Conservation (phyloP, 768 basidiomycete species). For the Phlegmacium glaucopus region DNA sequence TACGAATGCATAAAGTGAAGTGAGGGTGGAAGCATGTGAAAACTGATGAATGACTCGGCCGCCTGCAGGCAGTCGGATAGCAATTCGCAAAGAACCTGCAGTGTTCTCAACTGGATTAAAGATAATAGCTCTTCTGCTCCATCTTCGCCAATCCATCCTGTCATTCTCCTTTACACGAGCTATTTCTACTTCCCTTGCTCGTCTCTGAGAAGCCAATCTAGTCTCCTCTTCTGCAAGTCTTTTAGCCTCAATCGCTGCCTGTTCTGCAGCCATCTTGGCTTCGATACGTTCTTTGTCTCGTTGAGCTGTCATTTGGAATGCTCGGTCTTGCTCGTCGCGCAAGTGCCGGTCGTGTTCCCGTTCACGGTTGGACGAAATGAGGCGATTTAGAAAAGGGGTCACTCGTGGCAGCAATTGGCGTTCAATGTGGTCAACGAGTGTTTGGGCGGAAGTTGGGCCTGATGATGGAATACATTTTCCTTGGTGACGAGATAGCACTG, state of each 20-base stretch:
- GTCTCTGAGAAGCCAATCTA: slow-evolving; percentile 12
- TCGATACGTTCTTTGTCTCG: slow-evolving; percentile 70
- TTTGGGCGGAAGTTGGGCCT: slow-evolving; percentile 58
- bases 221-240: slow-evolving; percentile 33
- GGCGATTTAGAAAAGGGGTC: slow-evolving; percentile 64
- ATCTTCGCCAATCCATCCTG: slow-evolving; percentile 55
- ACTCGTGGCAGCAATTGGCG: slow-evolving; percentile 80
- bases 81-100: slow-evolving; percentile 36
- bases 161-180: slow-evolving; percentile 20
- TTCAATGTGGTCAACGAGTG: slow-evolving; percentile 64
- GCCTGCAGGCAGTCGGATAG: slow-evolving; percentile 55
- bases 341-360: slow-evolving; percentile 54
- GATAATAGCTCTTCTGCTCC: slow-evolving; percentile 50
- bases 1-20: slow-evolving; percentile 69
- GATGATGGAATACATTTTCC: slow-evolving; percentile 47
- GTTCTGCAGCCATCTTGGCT: slow-evolving; percentile 44
- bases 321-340: slow-evolving; percentile 79
- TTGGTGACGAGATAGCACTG: slow-evolving; percentile 83
- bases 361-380: slow-evolving; percentile 49
- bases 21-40: slow-evolving; percentile 43
- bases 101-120: slow-evolving; percentile 20
- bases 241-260: slow-evolving; percentile 27
- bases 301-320: slow-evolving; percentile 61
- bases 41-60: slow-evolving; percentile 60
- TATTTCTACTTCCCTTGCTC: slow-evolving; percentile 15